Conservation (phyloP, 108 stramenopile species). For the Skeletonema menzelii region DNA sequence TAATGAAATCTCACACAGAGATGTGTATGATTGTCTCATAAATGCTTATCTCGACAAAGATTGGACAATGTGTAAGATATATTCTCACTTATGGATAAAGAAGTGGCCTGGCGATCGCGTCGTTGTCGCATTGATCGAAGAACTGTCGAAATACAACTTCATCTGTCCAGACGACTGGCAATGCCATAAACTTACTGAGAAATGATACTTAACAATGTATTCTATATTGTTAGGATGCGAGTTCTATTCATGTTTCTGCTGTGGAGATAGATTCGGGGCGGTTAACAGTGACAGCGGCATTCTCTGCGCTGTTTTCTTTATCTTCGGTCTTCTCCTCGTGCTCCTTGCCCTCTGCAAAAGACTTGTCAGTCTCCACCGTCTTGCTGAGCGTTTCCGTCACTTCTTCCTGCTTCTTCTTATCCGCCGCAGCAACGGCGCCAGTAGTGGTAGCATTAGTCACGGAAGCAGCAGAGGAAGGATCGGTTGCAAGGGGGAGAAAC, state of each 20-base stretch:
- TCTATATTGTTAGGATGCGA: neutral
- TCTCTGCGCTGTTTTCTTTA: constrained; percentile 1
- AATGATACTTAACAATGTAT: constrained; percentile 4
- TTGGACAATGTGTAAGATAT: constrained; percentile 41
- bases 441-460: too few relatives aligned
- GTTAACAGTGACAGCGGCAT: neutral
- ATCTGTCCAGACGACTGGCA: constrained; percentile 26
- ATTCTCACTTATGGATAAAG: constrained; percentile 34
- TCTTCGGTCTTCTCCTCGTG: neutral
- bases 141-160: constrained; percentile 18
- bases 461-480: neutral
- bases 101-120: constrained; percentile 32
- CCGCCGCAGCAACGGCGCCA: too few relatives aligned
- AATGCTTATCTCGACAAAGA: constrained; percentile 42
- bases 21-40: constrained; percentile 38
- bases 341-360: neutral
- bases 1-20: constrained; percentile 29
- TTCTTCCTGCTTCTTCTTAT: neutral
- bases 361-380: neutral
- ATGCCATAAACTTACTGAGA: constrained; percentile 16
- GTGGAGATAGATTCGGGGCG: neutral
- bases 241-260: neutral
- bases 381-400: neutral
- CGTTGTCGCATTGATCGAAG: constrained; percentile 20
- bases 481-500: constrained; percentile 23